phyloP scores from a whole-genome alignment of 305 asterid genomes.

The Solanum hybrid region DNA sequence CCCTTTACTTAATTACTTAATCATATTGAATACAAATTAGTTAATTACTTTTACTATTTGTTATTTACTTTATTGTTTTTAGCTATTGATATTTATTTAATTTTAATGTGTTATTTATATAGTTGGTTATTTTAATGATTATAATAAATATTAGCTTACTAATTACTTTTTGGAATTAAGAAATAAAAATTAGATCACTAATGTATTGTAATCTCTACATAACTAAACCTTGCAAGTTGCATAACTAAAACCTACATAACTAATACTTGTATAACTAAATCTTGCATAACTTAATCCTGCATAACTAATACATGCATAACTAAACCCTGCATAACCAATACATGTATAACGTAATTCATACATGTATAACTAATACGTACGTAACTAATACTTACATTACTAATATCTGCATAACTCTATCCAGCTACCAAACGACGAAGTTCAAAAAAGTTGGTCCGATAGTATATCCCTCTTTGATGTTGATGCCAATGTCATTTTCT shows the following conservation, averaged over 20 bases:
- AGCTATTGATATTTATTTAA: too few relatives aligned
- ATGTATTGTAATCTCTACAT: too few relatives aligned
- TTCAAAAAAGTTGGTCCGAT: neutral
- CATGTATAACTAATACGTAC: too few relatives aligned
- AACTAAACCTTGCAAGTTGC: too few relatives aligned
- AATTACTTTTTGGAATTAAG: neutral
- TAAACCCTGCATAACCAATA: too few relatives aligned
- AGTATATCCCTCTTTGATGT: neutral
- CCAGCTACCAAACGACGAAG: neutral
- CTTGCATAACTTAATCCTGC: too few relatives aligned
- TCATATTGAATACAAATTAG: neutral
- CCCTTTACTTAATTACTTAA: neutral
- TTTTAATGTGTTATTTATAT: neutral
- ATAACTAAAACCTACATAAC: neutral
- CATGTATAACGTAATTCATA: too few relatives aligned
- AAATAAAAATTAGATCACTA: neutral
- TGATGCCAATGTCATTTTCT: neutral
- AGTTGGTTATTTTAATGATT: neutral
- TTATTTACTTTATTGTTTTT: neutral
- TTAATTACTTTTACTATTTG: neutral
- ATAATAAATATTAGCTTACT: neutral
- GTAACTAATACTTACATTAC: too few relatives aligned
- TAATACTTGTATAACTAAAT: too few relatives aligned
- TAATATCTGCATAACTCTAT: too few relatives aligned
- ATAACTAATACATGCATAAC: too few relatives aligned